Conservation (phyloP, 2,329 filamentous ascomycete species). For the Ceratocystiopsis minuta region DNA sequence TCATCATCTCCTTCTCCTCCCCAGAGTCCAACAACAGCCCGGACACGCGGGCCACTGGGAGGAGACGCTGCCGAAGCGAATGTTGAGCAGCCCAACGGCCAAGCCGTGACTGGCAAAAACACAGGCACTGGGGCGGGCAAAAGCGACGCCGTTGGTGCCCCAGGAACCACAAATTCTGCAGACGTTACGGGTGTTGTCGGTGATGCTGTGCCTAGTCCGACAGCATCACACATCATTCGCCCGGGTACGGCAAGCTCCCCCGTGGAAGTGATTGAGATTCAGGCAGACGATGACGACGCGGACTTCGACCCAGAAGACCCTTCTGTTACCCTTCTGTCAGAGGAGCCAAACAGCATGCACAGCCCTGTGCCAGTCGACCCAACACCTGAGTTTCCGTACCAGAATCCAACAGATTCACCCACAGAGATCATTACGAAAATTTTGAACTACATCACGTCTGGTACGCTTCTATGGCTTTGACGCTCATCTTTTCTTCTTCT, state of each 20-base stretch:
- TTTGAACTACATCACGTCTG: constrained; percentile 11
- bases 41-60: not conserved
- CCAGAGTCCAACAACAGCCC: constrained; percentile 6
- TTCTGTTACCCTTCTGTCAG: constrained; percentile 10
- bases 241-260: constrained; percentile 26
- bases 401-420: constrained; percentile 12
- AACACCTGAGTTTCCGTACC: constrained; percentile 28
- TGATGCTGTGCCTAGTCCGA: constrained; percentile 7
- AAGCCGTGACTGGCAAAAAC: constrained; percentile 13
- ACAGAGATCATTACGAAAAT: constrained; percentile 14
- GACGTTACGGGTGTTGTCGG: no score
- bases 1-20: constrained; percentile 22
- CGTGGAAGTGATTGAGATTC: constrained; percentile 23
- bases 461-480: constrained; percentile 6
- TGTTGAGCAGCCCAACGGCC: constrained; percentile 26
- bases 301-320: constrained; percentile 8
- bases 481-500: constrained; percentile 8
- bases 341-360: constrained; percentile 2
- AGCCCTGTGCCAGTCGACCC: constrained; percentile 21
- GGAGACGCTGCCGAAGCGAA: constrained; percentile 13
- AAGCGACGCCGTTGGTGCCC: not conserved
- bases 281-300: constrained; percentile 18
- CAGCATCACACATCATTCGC: no score
- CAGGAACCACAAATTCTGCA: no score
- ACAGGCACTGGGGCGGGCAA: constrained; percentile 13